These are phyloP conservation scores for Rhodamnia rubescens DNA, from an alignment of 345 rosid species.

Conservation along the genomic window DNA sequence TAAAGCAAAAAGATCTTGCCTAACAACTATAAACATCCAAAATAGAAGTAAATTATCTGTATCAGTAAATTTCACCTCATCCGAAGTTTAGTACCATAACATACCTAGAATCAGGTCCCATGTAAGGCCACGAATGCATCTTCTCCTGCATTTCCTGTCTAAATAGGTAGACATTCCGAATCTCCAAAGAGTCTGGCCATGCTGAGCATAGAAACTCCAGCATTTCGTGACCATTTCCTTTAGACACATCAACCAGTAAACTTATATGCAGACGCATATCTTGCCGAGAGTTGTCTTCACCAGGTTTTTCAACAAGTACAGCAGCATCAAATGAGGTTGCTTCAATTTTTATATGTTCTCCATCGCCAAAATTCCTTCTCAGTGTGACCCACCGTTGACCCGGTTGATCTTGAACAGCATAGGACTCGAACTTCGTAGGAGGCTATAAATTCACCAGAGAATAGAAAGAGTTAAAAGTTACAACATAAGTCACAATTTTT, in stretches of 20 bases:
- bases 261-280: slow-evolving; percentile 46
- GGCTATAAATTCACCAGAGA: slow-evolving; percentile 22
- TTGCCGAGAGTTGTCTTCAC: slow-evolving; percentile 36
- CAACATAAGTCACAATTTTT: not conserved
- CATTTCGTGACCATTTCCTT: slow-evolving; percentile 13
- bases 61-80: not conserved
- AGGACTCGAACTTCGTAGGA: slow-evolving; percentile 35
- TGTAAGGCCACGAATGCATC: slow-evolving; percentile 26
- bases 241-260: slow-evolving; percentile 40
- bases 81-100: not conserved
- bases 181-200: slow-evolving; percentile 54
- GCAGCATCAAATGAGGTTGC: slow-evolving; percentile 62
- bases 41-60: not conserved
- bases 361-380: slow-evolving; percentile 29
- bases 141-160: slow-evolving; percentile 6
- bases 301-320: slow-evolving; percentile 23
- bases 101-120: slow-evolving; percentile 63
- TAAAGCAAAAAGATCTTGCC: not conserved
- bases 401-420: slow-evolving; percentile 39
- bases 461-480: not conserved
- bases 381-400: slow-evolving; percentile 48
- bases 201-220: slow-evolving; percentile 54
- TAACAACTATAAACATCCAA: not conserved
- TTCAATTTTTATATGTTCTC: slow-evolving; percentile 43
- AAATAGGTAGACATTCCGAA: slow-evolving; percentile 44